Conservation (phyloP, 768 basidiomycete species). For the Lentinus brumalis region DNA sequence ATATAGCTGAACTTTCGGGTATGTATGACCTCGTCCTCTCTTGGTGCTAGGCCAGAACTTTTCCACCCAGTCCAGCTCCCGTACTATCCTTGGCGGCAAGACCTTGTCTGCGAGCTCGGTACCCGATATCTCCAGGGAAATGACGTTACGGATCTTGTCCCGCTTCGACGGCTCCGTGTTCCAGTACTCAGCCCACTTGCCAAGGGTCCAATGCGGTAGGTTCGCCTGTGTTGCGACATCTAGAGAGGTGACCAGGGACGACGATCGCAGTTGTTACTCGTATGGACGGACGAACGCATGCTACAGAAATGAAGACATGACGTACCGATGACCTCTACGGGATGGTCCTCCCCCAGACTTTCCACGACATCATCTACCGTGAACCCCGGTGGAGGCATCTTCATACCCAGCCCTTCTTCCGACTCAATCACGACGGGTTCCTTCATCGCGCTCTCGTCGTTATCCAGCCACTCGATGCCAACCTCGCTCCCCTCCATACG, state of each 20-base stretch:
- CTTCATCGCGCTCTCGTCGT: constrained; percentile 69
- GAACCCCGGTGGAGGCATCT: constrained; percentile 74
- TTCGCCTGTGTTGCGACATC: constrained; percentile 91
- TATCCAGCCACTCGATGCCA: constrained; percentile 73
- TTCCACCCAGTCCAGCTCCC: constrained; percentile 96
- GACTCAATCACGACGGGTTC: constrained; percentile 83
- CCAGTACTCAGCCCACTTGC: constrained; percentile 90
- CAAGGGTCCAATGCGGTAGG: constrained; percentile 85
- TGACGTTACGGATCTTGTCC: constrained; percentile 93
- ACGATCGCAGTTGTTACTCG: neutral
- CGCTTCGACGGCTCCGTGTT: constrained; percentile 63
- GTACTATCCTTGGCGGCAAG: constrained; percentile 78
- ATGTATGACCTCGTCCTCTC: constrained; percentile 66
- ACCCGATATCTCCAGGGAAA: constrained; percentile 91
- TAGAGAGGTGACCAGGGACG: constrained; percentile 27
- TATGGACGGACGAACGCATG: neutral
- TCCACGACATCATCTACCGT: constrained; percentile 82
- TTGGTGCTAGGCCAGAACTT: constrained; percentile 87
- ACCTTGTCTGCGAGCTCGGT: constrained; percentile 79
- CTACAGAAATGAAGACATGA: constrained; percentile 6
- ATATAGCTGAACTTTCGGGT: constrained; percentile 94
- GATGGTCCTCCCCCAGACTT: constrained; percentile 72
- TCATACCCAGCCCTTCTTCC: constrained; percentile 86
- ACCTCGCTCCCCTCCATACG: constrained; percentile 68
- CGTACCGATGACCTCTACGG: constrained; percentile 91